Base-by-base conservation (phyloP, 2,329 filamentous ascomycete genomes). In the Hyphodiscus sp. region DNA sequence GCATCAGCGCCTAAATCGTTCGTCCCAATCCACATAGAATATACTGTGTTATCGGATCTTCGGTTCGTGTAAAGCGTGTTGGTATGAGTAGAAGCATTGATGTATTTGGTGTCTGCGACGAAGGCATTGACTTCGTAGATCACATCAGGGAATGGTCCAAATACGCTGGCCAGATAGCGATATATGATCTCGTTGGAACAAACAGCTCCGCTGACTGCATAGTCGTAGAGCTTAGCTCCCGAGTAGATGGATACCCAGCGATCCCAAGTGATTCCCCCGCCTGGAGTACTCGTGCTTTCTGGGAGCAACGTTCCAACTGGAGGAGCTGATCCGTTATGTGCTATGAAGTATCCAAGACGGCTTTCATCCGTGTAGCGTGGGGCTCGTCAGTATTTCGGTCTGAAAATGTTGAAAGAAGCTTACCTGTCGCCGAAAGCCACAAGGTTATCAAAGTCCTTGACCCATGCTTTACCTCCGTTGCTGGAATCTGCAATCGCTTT, bases 1-100 rank as follows among this genome's bases (percentile, higher is more conserved):
- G 78, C 85, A 49, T 75, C 69, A 53, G 74, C 75, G 20, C 87
- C 87, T 10, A 92, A 73, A 63, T 94, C 88, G 65, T 92, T 92
- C 20, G 87, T 91, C 2, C 88, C 88, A 62, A 91, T 90, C 86
- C 86, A 91, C 49, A 91, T 78, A 1, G 82, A 77, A 63, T 90
- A 91, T 2, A 89, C 82, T 0, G 86, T 89, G 58, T 83, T 82
- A 29, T 79, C 70, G 1, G 76, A 61, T 1, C 73, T 75, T 45
- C 75, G 69, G 58, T 74, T 62, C 0, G 69, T 67, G 58, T 75
- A 78, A 4, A 79, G 66, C 1, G 70, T 66, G 53, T 70, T 66
- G 50, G 68, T 67, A 1, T 58, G 52, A 0, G 66, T 67, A 1
- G 59, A 54, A 23, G 55, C 46, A 52, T 68, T 65, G 51, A 67